Evolutionary conservation across 805 yeast species (phyloP).

Genomic region (Kluyveromyces starmeri): DNA sequence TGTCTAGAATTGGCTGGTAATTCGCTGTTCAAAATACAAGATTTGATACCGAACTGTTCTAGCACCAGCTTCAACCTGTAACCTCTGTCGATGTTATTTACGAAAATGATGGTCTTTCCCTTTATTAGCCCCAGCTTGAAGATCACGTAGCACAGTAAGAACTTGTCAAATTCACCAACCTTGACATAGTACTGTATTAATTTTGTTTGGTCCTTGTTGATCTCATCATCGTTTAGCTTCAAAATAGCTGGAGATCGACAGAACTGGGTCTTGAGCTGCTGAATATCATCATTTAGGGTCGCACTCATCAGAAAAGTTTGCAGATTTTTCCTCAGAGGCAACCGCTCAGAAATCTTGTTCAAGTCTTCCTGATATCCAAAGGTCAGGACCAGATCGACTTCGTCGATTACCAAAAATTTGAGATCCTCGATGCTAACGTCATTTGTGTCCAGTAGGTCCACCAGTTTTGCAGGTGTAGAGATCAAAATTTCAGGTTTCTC

Average conservation of each 20-base stretch:
- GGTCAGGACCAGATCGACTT: slow-evolving; percentile 82
- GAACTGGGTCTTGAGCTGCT: slow-evolving; percentile 62
- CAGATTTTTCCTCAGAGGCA: slow-evolving; percentile 65
- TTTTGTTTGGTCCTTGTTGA: slow-evolving; percentile 43
- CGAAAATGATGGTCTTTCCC: slow-evolving; percentile 87
- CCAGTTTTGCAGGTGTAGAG: slow-evolving; percentile 78
- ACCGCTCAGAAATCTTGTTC: slow-evolving; percentile 46
- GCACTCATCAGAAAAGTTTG: slow-evolving; percentile 97
- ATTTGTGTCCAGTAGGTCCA: slow-evolving; percentile 42
- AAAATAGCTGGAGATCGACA: slow-evolving; percentile 78
- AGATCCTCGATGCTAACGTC: slow-evolving; percentile 47
- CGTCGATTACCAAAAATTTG: slow-evolving; percentile 78
- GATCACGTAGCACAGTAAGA: slow-evolving; percentile 81
- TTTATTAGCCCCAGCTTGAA: slow-evolving; percentile 79
- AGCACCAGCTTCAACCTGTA: slow-evolving; percentile 82
- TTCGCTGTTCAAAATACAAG: slow-evolving; percentile 86
- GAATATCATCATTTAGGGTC: slow-evolving; percentile 80
- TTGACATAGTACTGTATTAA: slow-evolving; percentile 80
- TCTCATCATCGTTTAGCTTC: slow-evolving; percentile 64
- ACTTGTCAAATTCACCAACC: slow-evolving; percentile 85
- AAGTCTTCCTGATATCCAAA: slow-evolving; percentile 90
- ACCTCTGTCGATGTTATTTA: slow-evolving; percentile 91
- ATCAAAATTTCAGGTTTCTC: slow-evolving; percentile 75
- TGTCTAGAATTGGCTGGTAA: slow-evolving; percentile 86
- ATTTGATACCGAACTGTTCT: slow-evolving; percentile 88